phyloP scores from a whole-genome alignment of 2,329 filamentous ascomycete genomes.

The Fusarium torulosum region DNA sequence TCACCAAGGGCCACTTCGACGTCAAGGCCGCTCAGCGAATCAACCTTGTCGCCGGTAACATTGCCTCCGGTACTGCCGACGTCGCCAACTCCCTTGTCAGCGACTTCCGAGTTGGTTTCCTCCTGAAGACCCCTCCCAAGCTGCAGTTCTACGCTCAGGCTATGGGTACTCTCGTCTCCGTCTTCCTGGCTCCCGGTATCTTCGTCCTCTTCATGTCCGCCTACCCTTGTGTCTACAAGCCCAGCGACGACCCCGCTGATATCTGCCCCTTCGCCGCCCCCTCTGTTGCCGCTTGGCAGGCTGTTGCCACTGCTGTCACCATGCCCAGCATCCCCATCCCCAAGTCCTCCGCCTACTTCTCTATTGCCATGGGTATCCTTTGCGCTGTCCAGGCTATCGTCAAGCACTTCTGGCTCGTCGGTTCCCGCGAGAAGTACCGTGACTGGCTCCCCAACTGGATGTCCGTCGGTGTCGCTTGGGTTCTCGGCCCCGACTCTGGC shows the following conservation, averaged over 20 bases:
- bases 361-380: conserved; percentile 66
- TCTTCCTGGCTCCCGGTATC: conserved; percentile 75
- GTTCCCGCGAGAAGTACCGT: conserved; percentile 65
- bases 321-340: conserved; percentile 68
- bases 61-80: conserved; percentile 68
- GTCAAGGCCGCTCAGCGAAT: conserved; percentile 68
- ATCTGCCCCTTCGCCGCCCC: conserved; percentile 71
- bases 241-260: conserved; percentile 53
- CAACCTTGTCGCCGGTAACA: conserved; percentile 73
- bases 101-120: conserved; percentile 77
- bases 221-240: conserved; percentile 74
- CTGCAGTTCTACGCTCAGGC: conserved; percentile 76
- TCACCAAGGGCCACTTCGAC: conserved; percentile 66
- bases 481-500: conserved; percentile 65
- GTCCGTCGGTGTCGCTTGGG: conserved; percentile 70
- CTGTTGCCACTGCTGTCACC: conserved; percentile 72
- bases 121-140: conserved; percentile 72
- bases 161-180: conserved; percentile 71
- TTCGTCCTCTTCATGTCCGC: conserved; percentile 76
- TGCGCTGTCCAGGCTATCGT: conserved; percentile 64
- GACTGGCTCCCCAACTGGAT: conserved; percentile 73
- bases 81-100: conserved; percentile 66
- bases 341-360: conserved; percentile 65
- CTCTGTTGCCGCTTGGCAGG: conserved; percentile 74
- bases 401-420: conserved; percentile 66